Base-by-base conservation (phyloP, 2,329 filamentous ascomycete species). In the Diaporthe sp. region DNA sequence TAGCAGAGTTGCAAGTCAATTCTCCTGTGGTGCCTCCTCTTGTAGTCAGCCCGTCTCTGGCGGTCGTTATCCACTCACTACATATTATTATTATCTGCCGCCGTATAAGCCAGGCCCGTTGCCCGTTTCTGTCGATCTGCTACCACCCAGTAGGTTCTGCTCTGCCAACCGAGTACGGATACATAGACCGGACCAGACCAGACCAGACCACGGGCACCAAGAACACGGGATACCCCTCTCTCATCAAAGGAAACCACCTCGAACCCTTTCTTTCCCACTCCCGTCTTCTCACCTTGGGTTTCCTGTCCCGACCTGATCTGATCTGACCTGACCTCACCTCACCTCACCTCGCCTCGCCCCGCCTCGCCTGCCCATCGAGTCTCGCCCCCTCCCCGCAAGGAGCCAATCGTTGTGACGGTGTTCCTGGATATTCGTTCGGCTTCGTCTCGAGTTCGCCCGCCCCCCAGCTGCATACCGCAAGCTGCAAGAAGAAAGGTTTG, bases 141-240 rank as follows among this genome's bases (percentile, higher is more conserved):
- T 60, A 60, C 57, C 20, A 39, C 57, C 57, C 34, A 61, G 37
- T 51, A 67, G 61, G 61, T 67, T 67, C 42, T 61, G 57, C 61
- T 65, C 42, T 34, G 42, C 61, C 55, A 22, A 58, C 61, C 61
- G 39, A 65, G 61, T 60, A 60, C 57, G 28, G 25, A 57, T 44
- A 61, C 58, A 20, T 47, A 65, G 60, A 47, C 58, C 34, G 12
- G 37, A 42, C 60, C 60, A 47, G 60, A 63, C 60, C 60, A 63
- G 60, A 63, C 60, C 60, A 63, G 60, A 63, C 60, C 60, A 44
- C 53, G 53, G 53, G 28, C 15, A 63, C 37, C 39, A 28, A 63
- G 37, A 28, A 67, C 42, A 67, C 61, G 61, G 61, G 61, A 67
- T 37, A 67, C 61, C 61, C 61, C 61, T 49, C 58, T 63, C 44